A percentile compares a stretch with the other conserved stretches of the same genome.
Conservation (phyloP, 306 rosid genomes). For the Acacia crassicarpa region DNA sequence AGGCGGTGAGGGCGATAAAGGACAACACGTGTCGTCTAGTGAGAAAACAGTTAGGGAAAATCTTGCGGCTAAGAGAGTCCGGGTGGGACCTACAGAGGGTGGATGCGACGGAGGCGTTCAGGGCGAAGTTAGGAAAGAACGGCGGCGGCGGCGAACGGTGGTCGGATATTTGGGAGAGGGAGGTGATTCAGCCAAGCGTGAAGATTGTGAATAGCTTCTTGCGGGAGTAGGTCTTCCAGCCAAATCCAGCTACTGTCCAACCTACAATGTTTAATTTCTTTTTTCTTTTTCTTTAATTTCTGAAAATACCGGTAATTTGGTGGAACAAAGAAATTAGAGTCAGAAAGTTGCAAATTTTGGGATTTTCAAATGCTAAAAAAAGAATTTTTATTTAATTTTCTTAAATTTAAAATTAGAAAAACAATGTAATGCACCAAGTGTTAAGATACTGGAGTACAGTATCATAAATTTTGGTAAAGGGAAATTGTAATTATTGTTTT, state of each 20-base stretch:
- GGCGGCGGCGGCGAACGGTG: conserved; percentile 30
- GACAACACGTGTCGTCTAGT: conserved; percentile 83
- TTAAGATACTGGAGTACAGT: neutral
- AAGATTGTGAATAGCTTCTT: conserved; percentile 89
- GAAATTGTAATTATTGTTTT: neutral
- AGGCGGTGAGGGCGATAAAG: conserved; percentile 70
- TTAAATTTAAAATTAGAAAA: neutral
- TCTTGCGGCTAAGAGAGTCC: conserved; percentile 41
- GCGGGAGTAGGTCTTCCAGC: conserved; percentile 91
- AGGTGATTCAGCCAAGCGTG: conserved; percentile 86
- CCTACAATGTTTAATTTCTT: neutral
- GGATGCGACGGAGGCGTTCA: conserved; percentile 78
- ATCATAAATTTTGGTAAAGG: neutral
- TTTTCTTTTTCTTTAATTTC: neutral
- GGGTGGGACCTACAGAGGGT: conserved; percentile 86
- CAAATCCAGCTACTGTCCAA: conserved; percentile 35
- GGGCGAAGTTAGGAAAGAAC: conserved; percentile 41
- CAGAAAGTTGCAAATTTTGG: neutral
- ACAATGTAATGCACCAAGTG: neutral
- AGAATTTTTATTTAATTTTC: neutral
- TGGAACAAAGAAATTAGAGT: neutral
- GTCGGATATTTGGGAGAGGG: conserved; percentile 70
- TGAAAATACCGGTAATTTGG: neutral
- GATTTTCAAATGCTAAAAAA: neutral
- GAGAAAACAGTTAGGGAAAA: conserved; percentile 65